Evolutionary conservation across 352 stramenopile species (phyloP).

Genomic region (Globisporangium yorkense): DNA sequence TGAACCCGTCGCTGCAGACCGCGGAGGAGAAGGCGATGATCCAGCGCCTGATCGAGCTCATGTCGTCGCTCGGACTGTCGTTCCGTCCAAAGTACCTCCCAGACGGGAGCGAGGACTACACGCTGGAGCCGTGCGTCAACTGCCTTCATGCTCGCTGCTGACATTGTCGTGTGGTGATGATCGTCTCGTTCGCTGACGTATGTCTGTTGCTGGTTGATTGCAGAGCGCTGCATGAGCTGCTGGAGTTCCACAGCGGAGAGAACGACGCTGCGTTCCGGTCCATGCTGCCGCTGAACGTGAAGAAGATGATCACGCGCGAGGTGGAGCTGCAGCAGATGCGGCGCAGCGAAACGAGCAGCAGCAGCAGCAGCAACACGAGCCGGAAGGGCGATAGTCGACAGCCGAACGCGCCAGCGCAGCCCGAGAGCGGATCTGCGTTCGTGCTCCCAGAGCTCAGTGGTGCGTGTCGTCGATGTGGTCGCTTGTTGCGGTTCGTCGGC

Average conservation of each 20-base stretch:
- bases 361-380: background rate
- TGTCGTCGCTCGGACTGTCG: slow-evolving; percentile 70
- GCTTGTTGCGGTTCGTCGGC: background rate
- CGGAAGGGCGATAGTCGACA: background rate
- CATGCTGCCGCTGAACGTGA: slow-evolving; percentile 51
- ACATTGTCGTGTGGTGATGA: background rate
- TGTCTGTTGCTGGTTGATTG: background rate
- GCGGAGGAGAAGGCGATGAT: slow-evolving; percentile 67
- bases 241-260: slow-evolving; percentile 45
- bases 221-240: slow-evolving; percentile 66
- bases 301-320: slow-evolving; percentile 77
- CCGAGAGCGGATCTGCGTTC: slow-evolving; percentile 15
- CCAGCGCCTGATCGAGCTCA: slow-evolving; percentile 63
- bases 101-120: slow-evolving; percentile 67
- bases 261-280: slow-evolving; percentile 18
- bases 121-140: slow-evolving; percentile 64
- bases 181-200: background rate
- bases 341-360: slow-evolving; percentile 37
- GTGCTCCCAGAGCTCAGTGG: slow-evolving; percentile 48
- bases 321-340: slow-evolving; percentile 80
- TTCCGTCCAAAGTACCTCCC: slow-evolving; percentile 64
- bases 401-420: background rate
- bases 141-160: slow-evolving; percentile 2
- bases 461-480: slow-evolving; percentile 16
- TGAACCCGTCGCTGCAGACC: slow-evolving; percentile 50